Conservation (phyloP, 768 basidiomycete species). For the Gelatoporia subvermispora region DNA sequence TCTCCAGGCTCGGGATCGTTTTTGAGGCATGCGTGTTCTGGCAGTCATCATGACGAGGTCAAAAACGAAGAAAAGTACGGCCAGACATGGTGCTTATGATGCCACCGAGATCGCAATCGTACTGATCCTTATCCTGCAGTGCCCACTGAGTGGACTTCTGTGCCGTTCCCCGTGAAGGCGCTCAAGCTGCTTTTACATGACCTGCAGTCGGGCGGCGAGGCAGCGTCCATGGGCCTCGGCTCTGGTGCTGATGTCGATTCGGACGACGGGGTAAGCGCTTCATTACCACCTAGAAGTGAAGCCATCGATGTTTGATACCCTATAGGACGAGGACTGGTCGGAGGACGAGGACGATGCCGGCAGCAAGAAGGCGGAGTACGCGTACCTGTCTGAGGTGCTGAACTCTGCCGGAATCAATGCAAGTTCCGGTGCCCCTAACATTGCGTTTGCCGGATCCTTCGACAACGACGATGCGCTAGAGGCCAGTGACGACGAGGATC, state of each 20-base stretch:
- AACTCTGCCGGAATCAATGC: slow-evolving; percentile 56
- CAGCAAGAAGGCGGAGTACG: slow-evolving; percentile 72
- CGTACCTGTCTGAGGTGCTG: slow-evolving; percentile 80
- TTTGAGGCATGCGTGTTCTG: background rate
- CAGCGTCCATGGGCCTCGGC: slow-evolving; percentile 50
- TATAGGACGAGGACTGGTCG: slow-evolving; percentile 87
- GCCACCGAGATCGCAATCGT: too few species aligned
- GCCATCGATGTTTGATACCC: background rate
- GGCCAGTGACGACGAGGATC: slow-evolving; percentile 79
- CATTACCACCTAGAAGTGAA: background rate
- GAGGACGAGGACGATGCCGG: slow-evolving; percentile 66
- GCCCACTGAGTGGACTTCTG: slow-evolving; percentile 80
- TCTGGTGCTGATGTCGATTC: slow-evolving; percentile 54
- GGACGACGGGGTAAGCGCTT: slow-evolving; percentile 64
- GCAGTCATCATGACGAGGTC: slow-evolving; percentile 97
- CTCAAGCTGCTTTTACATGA: slow-evolving; percentile 87
- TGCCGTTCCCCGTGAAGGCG: slow-evolving; percentile 88
- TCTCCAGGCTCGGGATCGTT: background rate
- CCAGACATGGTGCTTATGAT: slow-evolving; percentile 7
- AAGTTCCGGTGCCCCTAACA: too few species aligned
- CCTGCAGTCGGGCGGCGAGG: slow-evolving; percentile 73
- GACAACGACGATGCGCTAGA: slow-evolving; percentile 77
- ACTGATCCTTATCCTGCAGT: slow-evolving; percentile 35
- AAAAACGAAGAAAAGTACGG: slow-evolving; percentile 77
- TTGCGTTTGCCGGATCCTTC: slow-evolving; percentile 48